Base-by-base conservation (phyloP, 306 rosid species). In the Chamaecrista fasciculata region DNA sequence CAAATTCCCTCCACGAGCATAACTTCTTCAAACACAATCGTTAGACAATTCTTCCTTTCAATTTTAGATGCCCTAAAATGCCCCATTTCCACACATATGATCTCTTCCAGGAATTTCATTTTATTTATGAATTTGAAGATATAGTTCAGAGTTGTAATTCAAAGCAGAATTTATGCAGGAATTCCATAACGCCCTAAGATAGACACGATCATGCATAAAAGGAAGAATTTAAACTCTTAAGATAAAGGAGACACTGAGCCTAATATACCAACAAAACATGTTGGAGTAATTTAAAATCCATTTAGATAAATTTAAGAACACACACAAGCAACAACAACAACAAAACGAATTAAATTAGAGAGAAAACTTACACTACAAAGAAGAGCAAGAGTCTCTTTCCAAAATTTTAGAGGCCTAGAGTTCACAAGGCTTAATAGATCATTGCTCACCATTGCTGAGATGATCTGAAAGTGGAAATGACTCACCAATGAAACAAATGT, bases 351-450 rank as follows among this genome's bases (percentile, higher is more conserved):
- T 16, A 49, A 29, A 62, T 50, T 39, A 57, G 48, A 8, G 31
- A n/a, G 15, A 16, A 70, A 71, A 89, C 99, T 87, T 89, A 94
- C 99, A 78, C 96, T 94, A 76, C 99, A 94, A 40, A 94, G 97
- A 82, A 94, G 96, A 72, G 99, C 97, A 70, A 94, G 99, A 44
- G 99, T 94, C 77, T 94, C 97, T 80, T 94, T 94, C 99, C 99
- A 94, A 76, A 87, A 91, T 66, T 91, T 94, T 39, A 94, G 91
- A 44, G 99, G 99, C 65, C 97, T 91, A 16, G 95, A 87, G 72
- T 91, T 94, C 75, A 94, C 99, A 71, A 94, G 94, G 80, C 97
- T 94, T 84, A 85, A 73, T 25, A 94, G 96, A 79, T 94, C 95
- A 55, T 91, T 94, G 95, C 79, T 94, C 84, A 94, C 99, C 99